phyloP scores from a whole-genome alignment of 257 asterid genomes.

The Nicotiana obtusifolia region DNA sequence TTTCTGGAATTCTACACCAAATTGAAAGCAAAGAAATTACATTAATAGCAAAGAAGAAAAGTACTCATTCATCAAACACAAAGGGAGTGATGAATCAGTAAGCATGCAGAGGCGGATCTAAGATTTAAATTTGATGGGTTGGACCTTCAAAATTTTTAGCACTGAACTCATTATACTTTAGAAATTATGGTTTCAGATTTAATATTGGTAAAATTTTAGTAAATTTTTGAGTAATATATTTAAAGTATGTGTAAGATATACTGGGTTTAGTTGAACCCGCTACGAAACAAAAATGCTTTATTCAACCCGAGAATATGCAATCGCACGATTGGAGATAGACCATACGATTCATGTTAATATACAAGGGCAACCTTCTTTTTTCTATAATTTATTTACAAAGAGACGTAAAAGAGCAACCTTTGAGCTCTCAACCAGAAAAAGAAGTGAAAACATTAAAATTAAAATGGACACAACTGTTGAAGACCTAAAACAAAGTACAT shows the following conservation, averaged over 20 bases:
- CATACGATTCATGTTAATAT: not conserved
- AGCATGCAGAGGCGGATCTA: not conserved
- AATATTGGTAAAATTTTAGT: too few relatives aligned
- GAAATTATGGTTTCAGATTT: too few relatives aligned
- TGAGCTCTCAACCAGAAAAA: not conserved
- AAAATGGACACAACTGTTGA: not conserved
- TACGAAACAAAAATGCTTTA: not conserved
- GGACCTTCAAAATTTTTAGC: too few relatives aligned
- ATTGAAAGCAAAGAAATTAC: not conserved
- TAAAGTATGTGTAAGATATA: too few relatives aligned
- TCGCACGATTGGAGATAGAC: not conserved
- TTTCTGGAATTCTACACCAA: slow-evolving; percentile 12
- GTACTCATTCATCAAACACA: not conserved
- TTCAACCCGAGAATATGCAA: not conserved
- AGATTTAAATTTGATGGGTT: too few relatives aligned
- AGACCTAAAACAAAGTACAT: not conserved
- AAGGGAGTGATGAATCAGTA: not conserved
- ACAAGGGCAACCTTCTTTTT: too few relatives aligned
- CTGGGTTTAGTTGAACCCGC: too few relatives aligned
- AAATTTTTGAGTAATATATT: too few relatives aligned
- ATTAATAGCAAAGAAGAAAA: not conserved
- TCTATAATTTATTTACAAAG: too few relatives aligned
- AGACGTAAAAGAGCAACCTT: not conserved
- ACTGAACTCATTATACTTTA: too few relatives aligned
- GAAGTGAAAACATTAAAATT: not conserved